Base-by-base conservation (phyloP, 495 filamentous ascomycete genomes). In the Margaritispora aquatica region DNA sequence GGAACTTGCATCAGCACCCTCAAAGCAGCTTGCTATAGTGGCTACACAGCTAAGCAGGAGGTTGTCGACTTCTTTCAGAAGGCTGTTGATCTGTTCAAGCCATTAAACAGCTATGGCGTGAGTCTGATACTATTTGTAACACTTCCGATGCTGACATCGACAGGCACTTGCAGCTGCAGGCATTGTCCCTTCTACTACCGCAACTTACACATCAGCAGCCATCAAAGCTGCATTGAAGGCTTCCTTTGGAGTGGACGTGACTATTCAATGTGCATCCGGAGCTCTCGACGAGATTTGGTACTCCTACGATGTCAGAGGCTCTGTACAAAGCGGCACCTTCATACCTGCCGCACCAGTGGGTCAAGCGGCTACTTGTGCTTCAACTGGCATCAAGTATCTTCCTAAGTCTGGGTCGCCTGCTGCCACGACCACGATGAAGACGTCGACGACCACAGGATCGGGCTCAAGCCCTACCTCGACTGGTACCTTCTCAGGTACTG, bases 271-370 rank as follows among this genome's bases (percentile, higher is more conserved):
- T 66, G 64, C 67, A 10, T 74, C 72, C 24, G 65, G 71, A 21
- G 66, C 69, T 27, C 67, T 92, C 11, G 80, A 87, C 54, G 84
- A 90, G 68, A 77, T 89, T 29, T 89, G 84, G 83, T 91, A 91
- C 66, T 81, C 84, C 62, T 91, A 81, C 71, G 80, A 89, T 58
- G 80, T 90, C 19, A 74, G 75, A 10, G 88, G 88, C 27, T 79
- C 74, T 36, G 71, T 90, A 5, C 82, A 84, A 58, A 82, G 75
- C 1, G 88, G 86, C 5, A 70, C 75, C 44, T 91, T 89, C 63
- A 74, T 88, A 22, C 68, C 85, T 20, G 74, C 83, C 0, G 57
- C 76, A 17, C 84, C 65, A 80, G 84, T 85, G 57, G 85, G 87
- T 22, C 73, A 77, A 26, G 81, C 75, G 47, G 87, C 84, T 34